Conservation (phyloP, 2,329 filamentous ascomycete genomes). For the Cercospora berteroae region DNA sequence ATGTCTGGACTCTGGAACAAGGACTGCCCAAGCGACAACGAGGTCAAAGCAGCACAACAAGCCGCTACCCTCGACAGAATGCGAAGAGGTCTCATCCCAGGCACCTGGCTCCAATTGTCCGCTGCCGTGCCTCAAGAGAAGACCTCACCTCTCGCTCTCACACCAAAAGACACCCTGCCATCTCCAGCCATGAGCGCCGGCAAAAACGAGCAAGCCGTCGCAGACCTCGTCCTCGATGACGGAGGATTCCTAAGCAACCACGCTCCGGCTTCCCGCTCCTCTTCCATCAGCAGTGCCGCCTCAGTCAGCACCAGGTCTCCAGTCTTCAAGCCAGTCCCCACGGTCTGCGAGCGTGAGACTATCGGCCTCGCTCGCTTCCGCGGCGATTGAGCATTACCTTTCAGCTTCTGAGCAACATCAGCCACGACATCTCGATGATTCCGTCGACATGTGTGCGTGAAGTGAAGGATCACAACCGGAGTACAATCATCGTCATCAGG, state of each 20-base stretch:
- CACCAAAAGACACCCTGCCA: conserved; percentile 7
- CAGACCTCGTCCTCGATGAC: conserved; percentile 9
- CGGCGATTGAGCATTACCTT: conserved; percentile 5
- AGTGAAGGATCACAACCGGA: not conserved
- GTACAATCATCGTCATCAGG: not conserved
- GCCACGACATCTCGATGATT: not conserved
- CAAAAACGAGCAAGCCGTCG: not conserved
- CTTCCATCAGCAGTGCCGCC: conserved; percentile 10
- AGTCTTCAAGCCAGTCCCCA: conserved; percentile 1
- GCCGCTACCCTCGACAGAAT: conserved; percentile 13
- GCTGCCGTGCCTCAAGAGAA: conserved; percentile 13
- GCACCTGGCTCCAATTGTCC: conserved; percentile 25
- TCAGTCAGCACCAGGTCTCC: conserved; percentile 5
- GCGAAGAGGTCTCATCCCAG: conserved; percentile 17
- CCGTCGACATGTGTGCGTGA: not conserved
- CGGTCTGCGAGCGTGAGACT: conserved; percentile 13
- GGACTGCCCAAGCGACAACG: not conserved
- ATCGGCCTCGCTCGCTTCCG: conserved; percentile 18
- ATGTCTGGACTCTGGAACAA: conserved; percentile 24
- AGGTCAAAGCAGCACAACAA: conserved; percentile 1
- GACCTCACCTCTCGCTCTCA: not conserved
- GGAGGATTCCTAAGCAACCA: conserved; percentile 16
- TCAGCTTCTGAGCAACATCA: not conserved
- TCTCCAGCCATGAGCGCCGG: conserved; percentile 8
- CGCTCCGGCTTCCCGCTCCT: conserved; percentile 4